Base-by-base conservation (phyloP, 176 grass and related monocot species). In the Pontederia crassipes region DNA sequence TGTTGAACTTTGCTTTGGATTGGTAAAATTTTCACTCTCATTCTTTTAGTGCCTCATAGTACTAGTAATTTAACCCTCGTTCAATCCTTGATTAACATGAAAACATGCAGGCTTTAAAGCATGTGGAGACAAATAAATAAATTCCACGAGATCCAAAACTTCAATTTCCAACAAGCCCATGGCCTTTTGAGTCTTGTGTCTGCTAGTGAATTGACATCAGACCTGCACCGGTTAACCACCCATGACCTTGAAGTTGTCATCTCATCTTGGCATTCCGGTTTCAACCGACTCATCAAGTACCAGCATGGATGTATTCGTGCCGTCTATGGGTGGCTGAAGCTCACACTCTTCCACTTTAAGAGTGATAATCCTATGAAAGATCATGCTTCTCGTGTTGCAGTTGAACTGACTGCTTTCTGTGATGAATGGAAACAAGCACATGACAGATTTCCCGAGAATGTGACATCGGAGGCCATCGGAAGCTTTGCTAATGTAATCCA, bases 371-470 rank as follows among this genome's bases (percentile, higher is more conserved):
- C 76, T 8, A 77, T 83, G 49, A 89, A 85, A 62, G 82, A 79
- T 27, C 72, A 89, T 35, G 71, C 79, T 64, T 88, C 88, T 0
- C 72, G 76, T 35, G 88, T 89, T 63, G 85, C 84, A 0, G 59
- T 81, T 51, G 88, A 92, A 24, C 82, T 98, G 10, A 83, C 94
- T 61, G 76, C 77, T 63, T 93, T 98, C 77, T 98, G 88, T 12
- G 94, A 98, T 0, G 94, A 93, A 69, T 98, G 94, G 94, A 98
- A 98, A 75, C 94, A 98, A 81, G 94, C 94, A 54, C 12, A 93
- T 0, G 94, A 93, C 64, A 79, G 82, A 16, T 88, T 98, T 72
- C 94, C 94, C 0, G 85, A 98, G 8, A 77, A 84, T 2, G 88
- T 92, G n/a, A 88, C 88, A 9, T 98, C 88, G 4, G 94, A 98